These are phyloP conservation scores for Lactarius evosmus DNA, from an alignment of 768 basidiomycete species.

Conservation along the genomic window DNA sequence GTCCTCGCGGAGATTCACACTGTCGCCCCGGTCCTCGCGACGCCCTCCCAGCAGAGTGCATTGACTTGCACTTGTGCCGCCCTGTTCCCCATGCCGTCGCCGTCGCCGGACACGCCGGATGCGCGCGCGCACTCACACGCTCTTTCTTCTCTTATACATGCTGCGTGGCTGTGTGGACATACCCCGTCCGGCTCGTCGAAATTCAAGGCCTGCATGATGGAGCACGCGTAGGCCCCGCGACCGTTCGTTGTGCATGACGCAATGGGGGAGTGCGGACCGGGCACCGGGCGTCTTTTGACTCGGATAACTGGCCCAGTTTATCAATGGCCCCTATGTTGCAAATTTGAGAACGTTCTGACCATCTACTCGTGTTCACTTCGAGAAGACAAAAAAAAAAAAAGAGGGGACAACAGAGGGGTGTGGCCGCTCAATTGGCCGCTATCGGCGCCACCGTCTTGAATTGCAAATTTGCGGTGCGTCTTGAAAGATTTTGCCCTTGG, in stretches of 20 bases:
- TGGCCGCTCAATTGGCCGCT: no score
- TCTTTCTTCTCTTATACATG: no score
- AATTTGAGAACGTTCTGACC: background rate
- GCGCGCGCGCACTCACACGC: background rate
- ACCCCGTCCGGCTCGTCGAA: background rate
- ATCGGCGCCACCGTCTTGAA: background rate
- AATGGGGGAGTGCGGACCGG: no score
- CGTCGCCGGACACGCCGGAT: background rate
- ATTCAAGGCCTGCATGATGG: background rate
- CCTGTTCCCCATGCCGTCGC: background rate
- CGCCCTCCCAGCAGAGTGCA: background rate
- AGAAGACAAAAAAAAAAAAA: background rate
- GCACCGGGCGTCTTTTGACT: no score
- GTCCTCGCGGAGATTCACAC: background rate
- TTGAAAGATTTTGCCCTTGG: background rate
- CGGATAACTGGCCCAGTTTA: no score
- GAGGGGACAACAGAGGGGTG: background rate
- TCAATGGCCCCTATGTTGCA: no score
- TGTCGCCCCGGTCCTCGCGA: background rate
- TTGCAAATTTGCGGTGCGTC: background rate
- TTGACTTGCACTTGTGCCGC: background rate
- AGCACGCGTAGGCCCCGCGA: no score
- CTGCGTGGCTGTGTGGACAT: no score
- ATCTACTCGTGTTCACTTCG: background rate
- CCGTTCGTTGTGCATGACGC: no score